A percentile compares a stretch with the other conserved stretches of the same genome.
Evolutionary conservation across 768 basidiomycete species (phyloP).

Genomic region (Xerocomellus dryophilus): DNA sequence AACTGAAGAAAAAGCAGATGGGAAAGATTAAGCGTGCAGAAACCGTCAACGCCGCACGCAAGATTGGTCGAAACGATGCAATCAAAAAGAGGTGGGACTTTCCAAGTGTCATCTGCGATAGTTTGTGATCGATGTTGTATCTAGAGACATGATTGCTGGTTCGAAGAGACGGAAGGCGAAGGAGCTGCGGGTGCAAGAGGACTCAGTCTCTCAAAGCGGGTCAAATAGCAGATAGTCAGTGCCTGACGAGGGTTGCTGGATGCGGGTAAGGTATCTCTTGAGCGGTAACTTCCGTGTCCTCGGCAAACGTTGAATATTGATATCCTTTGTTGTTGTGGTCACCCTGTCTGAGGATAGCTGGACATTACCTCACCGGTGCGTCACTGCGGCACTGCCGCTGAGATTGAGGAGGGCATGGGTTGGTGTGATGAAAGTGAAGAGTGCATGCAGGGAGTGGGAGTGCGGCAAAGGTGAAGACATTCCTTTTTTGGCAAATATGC

Average conservation of each 20-base stretch:
- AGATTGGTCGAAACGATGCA: conserved; percentile 65
- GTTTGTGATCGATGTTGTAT: not conserved
- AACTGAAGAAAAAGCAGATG: conserved; percentile 81
- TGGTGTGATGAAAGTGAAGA: conserved; percentile 10
- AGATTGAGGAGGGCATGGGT: not conserved
- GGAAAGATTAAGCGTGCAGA: conserved; percentile 81
- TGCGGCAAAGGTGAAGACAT: conserved; percentile 8
- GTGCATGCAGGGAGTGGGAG: not conserved
- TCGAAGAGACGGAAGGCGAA: conserved; percentile 65
- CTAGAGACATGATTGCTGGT: conserved; percentile 75
- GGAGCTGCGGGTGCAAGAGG: not conserved
- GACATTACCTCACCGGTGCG: conserved; percentile 8
- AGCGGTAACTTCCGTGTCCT: conserved; percentile 3
- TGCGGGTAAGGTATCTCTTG: not conserved
- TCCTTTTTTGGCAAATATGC: conserved; percentile 3
- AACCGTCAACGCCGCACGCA: conserved; percentile 64
- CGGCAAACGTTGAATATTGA: conserved; percentile 7
- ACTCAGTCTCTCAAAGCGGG: not conserved
- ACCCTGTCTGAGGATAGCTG: not conserved
- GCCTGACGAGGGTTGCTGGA: not conserved
- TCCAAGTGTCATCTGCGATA: not conserved
- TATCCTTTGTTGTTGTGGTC: conserved; percentile 6
- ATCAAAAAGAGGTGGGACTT: conserved; percentile 63
- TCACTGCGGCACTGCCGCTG: not conserved
- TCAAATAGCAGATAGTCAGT: not conserved